A percentile compares a stretch with the other conserved stretches of the same genome.
These are phyloP conservation scores for Agaricales sp. DNA, from an alignment of 1,284 basidiomycete genomes.

Conservation along the genomic window DNA sequence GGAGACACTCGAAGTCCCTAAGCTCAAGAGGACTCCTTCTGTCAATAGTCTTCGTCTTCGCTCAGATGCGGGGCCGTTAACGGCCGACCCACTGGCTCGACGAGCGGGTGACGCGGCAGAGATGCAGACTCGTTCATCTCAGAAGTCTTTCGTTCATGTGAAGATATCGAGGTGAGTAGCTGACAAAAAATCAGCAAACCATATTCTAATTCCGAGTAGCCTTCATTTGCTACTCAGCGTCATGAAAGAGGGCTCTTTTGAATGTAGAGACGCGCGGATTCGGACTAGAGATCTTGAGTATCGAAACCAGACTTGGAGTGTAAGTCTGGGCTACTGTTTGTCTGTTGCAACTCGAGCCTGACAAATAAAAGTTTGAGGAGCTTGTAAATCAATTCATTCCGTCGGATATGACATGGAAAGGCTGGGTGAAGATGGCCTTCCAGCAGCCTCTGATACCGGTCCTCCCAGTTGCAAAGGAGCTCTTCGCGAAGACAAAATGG, in stretches of 20 bases:
- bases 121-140: slow-evolving; percentile 68
- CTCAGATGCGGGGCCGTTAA: slow-evolving; percentile 11
- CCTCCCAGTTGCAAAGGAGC: slow-evolving; percentile 62
- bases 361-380: slow-evolving; percentile 57
- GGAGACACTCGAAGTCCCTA: slow-evolving; percentile 21
- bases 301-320: slow-evolving; percentile 82
- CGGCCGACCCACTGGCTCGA: slow-evolving; percentile 9
- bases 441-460: slow-evolving; percentile 67
- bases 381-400: slow-evolving; percentile 75
- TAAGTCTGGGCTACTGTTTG: slow-evolving; percentile 24
- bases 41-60: slow-evolving; percentile 17
- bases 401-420: slow-evolving; percentile 64
- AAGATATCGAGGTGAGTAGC: slow-evolving; percentile 57
- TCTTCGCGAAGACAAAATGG: slow-evolving; percentile 67
- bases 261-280: slow-evolving; percentile 64
- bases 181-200: slow-evolving; percentile 9
- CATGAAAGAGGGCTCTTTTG: slow-evolving; percentile 61
- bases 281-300: slow-evolving; percentile 71
- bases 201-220: slow-evolving; percentile 22
- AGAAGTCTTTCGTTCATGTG: slow-evolving; percentile 81
- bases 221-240: slow-evolving; percentile 61
- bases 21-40: slow-evolving; percentile 23
- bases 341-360: background rate
- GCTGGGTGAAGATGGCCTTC: slow-evolving; percentile 76
- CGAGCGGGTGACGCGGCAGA: slow-evolving; percentile 47